Evolutionary conservation across 345 rosid species (phyloP), one percentile per base, ranked within the genome.

Genomic region (Dipteronia dyeriana): DNA sequence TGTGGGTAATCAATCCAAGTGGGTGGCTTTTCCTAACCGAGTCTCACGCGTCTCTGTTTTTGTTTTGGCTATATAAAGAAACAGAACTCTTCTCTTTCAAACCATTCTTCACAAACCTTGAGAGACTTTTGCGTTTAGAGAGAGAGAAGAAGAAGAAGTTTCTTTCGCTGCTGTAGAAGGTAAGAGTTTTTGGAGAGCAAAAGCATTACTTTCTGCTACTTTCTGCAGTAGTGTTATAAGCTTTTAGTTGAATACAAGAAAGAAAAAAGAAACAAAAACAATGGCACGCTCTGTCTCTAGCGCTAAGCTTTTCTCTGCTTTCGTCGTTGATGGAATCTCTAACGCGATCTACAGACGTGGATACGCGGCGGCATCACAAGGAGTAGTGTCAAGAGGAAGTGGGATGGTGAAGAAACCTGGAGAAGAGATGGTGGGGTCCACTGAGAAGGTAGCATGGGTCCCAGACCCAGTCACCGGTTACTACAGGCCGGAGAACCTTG

Each of bases 391-490:
- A 13, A 76, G 76, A 56, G 80, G 64, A 41, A 84, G 66, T 17
- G 75, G 77, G 63, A 70, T 71, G 77, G 72, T 73, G 72, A 90
- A 86, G 83, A 89, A 86, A 68, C 59, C 86, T 13, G 87, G 64
- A 75, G 88, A 82, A 79, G 96, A 86, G 86, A 71, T 29, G 60
- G 87, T 60, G 59, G 78, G 80, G 25, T 71, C 88, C 10, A 80
- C 72, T 68, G 79, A 87, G 85, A 87, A 85, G 80, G 87, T 82
- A 39, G 73, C 93, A 7, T 94, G 97, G 97, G 83, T 88, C 53
- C 98, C 98, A 0, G 97, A 94, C 77, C 98, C 97, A 6, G 86
- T 88, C 38, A 92, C 98, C 79, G 96, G 98, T 16, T 87, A 79
- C 80, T 94, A 90, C 92, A 82, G 95, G 75, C 97, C 98, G 2